Evolutionary conservation across 768 basidiomycete genomes (phyloP).

Genomic region (Baorangia bicolor): DNA sequence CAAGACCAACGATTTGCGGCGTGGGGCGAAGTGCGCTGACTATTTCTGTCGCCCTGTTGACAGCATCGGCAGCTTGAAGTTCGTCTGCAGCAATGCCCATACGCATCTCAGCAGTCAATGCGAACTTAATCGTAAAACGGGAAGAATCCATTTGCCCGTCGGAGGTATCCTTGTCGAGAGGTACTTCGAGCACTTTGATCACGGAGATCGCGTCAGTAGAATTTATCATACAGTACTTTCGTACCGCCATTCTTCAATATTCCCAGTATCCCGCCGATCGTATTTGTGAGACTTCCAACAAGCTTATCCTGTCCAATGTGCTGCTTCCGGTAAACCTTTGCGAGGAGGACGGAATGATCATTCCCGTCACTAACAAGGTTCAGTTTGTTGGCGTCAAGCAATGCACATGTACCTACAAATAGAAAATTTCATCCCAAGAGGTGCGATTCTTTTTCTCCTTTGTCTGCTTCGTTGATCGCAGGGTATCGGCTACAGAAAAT

Average conservation of each 20-base stretch:
- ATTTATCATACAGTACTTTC: neutral
- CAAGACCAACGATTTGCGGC: neutral
- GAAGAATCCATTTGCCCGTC: neutral
- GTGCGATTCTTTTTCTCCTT: constrained; percentile 10
- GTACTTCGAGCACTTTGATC: constrained; percentile 15
- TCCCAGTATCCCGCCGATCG: constrained; percentile 7
- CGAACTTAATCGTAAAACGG: constrained; percentile 14
- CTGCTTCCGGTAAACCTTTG: constrained; percentile 11
- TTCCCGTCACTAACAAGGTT: constrained; percentile 12
- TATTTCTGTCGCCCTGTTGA: constrained; percentile 3
- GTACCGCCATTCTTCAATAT: constrained; percentile 17
- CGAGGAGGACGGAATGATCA: constrained; percentile 10
- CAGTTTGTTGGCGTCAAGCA: neutral
- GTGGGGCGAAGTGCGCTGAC: neutral
- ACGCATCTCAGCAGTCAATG: neutral
- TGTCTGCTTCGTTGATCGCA: constrained; percentile 11
- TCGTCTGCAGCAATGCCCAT: constrained; percentile 1
- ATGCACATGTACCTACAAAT: constrained; percentile 12
- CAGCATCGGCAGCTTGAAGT: constrained; percentile 14
- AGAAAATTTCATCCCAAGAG: constrained; percentile 14
- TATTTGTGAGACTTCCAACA: constrained; percentile 11
- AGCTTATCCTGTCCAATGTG: constrained; percentile 5
- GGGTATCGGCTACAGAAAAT: constrained; percentile 7
- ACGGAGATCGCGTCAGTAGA: neutral
- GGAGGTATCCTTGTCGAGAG: constrained; percentile 1